Conservation (phyloP, 2,329 filamentous ascomycete species). For the Xylariaceae sp. region DNA sequence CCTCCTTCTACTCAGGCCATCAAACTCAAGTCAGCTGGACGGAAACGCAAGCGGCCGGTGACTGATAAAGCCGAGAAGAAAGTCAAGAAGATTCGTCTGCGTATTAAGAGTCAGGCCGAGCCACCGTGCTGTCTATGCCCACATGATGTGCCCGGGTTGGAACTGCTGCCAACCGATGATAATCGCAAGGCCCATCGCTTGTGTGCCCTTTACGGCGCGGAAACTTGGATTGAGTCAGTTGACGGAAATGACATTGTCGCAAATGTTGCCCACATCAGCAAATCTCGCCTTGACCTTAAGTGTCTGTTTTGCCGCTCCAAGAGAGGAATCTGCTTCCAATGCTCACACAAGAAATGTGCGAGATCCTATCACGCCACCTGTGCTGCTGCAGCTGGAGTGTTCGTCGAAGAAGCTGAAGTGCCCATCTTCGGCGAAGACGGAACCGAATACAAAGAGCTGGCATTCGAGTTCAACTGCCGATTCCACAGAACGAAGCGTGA, state of each 20-base stretch:
- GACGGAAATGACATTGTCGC: conserved; percentile 68
- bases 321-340: conserved; percentile 94
- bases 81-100: conserved; percentile 73
- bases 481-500: conserved; percentile 88
- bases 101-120: conserved; percentile 63
- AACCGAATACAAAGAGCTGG: conserved; percentile 85
- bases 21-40: conserved; percentile 53
- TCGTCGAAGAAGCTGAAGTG: conserved; percentile 80
- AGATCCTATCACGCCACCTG: conserved; percentile 94
- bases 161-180: conserved; percentile 81
- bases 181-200: conserved; percentile 81
- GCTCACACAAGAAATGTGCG: conserved; percentile 89
- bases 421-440: conserved; percentile 86
- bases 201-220: conserved; percentile 86
- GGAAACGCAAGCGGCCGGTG: conserved; percentile 62
- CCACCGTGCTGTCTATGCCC: conserved; percentile 89
- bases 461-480: conserved; percentile 88
- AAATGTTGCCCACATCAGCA: conserved; percentile 76
- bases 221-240: conserved; percentile 75
- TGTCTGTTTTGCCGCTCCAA: conserved; percentile 94
- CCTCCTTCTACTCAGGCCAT: conserved; percentile 70
- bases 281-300: conserved; percentile 83
- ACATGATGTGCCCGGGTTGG: conserved; percentile 76
- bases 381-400: conserved; percentile 83
- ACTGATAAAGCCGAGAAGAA: conserved; percentile 46